phyloP scores from a whole-genome alignment of 2,329 filamentous ascomycete species.

The Diplodia mutila region DNA sequence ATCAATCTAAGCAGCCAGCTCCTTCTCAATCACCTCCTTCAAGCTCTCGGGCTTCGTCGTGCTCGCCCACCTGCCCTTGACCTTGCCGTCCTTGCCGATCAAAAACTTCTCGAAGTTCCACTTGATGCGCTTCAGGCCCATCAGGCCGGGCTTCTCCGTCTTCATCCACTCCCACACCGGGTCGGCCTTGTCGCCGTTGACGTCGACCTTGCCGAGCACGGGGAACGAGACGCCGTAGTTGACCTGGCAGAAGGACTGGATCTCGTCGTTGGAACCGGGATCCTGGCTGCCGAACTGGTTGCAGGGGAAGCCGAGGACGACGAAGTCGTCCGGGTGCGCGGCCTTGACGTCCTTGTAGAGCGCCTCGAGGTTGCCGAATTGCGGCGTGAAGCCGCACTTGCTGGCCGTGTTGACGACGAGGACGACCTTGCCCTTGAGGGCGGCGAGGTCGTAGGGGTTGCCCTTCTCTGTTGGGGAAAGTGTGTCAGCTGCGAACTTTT shows the following conservation, averaged over 20 bases:
- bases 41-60: constrained; percentile 83
- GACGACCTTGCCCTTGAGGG: constrained; percentile 88
- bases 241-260: constrained; percentile 75
- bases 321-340: constrained; percentile 74
- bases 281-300: constrained; percentile 96
- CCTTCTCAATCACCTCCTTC: constrained; percentile 74
- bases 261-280: constrained; percentile 70
- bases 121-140: constrained; percentile 91
- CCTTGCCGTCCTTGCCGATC: constrained; percentile 80
- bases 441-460: constrained; percentile 67
- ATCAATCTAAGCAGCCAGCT: constrained; percentile 52
- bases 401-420: constrained; percentile 97
- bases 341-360: constrained; percentile 78
- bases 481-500: not conserved
- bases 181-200: constrained; percentile 82
- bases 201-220: constrained; percentile 87
- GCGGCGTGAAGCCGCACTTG: constrained; percentile 98
- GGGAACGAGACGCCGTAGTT: constrained; percentile 96
- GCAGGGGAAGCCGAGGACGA: constrained; percentile 93
- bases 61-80: constrained; percentile 85
- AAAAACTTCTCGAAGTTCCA: constrained; percentile 99
- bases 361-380: constrained; percentile 87
- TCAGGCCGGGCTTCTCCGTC: constrained; percentile 72
- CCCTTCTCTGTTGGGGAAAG: constrained; percentile 55
- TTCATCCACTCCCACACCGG: constrained; percentile 80